These are phyloP conservation scores for Wickerhamomyces ciferrii DNA, from an alignment of 805 yeast species.

Conservation along the genomic window DNA sequence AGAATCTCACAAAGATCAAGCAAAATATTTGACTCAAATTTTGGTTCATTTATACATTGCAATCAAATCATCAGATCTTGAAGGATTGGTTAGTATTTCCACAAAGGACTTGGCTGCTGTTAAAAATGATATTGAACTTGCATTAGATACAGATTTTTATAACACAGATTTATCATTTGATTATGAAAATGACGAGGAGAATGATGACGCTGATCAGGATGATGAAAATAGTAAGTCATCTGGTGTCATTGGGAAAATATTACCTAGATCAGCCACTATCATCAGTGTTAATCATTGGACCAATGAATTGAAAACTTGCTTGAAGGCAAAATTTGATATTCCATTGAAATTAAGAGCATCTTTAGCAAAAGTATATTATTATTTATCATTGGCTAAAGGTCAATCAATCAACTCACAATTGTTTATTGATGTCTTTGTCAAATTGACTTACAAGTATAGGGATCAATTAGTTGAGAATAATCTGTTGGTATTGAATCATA, in stretches of 20 bases:
- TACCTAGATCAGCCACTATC: conserved; percentile 66
- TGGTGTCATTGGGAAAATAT: conserved; percentile 50
- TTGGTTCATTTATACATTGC: conserved; percentile 77
- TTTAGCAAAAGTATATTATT: conserved; percentile 65
- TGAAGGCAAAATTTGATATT: conserved; percentile 72
- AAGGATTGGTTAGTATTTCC: conserved; percentile 61
- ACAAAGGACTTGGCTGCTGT: conserved; percentile 58
- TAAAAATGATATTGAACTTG: conserved; percentile 36
- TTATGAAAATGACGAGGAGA: conserved; percentile 28
- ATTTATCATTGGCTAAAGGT: conserved; percentile 67
- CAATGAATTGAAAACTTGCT: conserved; percentile 72
- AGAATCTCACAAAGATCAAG: conserved; percentile 64
- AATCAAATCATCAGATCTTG: conserved; percentile 65
- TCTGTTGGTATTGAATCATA: conserved; percentile 29
- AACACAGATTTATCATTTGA: conserved; percentile 31
- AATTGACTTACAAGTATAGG: conserved; percentile 40
- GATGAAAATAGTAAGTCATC: conserved; percentile 32
- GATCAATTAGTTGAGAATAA: conserved; percentile 22
- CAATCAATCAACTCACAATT: conserved; percentile 57
- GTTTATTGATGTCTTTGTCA: conserved; percentile 56
- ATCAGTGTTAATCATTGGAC: conserved; percentile 82
- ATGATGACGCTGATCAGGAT: conserved; percentile 31
- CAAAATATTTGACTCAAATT: conserved; percentile 73
- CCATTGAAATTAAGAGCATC: conserved; percentile 61
- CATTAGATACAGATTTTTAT: conserved; percentile 49